Percentiles rank a stretch among this genome's conserved stretches.
Evolutionary conservation across 352 stramenopile species (phyloP).

Genomic region (Phytopythium delawarense): DNA sequence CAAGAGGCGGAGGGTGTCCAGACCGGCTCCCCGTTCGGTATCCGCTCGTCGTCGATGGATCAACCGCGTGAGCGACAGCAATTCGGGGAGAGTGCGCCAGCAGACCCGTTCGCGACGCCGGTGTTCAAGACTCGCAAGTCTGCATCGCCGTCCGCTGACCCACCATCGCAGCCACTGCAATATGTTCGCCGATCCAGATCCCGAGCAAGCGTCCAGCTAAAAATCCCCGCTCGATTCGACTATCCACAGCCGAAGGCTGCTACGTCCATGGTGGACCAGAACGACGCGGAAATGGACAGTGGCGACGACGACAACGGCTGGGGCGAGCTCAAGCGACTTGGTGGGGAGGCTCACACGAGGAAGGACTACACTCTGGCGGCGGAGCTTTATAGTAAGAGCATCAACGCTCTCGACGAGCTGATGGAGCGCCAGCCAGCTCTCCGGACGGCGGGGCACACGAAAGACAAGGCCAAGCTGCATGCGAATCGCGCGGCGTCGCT

Average conservation of each 20-base stretch:
- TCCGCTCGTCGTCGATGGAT: slow-evolving; percentile 8
- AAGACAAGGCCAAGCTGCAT: slow-evolving; percentile 80
- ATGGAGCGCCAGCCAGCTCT: slow-evolving; percentile 24
- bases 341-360: slow-evolving; percentile 39
- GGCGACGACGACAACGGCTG: slow-evolving; percentile 44
- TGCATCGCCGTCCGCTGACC: slow-evolving; percentile 1
- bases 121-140: slow-evolving; percentile 23
- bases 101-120: slow-evolving; percentile 44
- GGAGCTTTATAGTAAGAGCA: slow-evolving; percentile 53
- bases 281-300: slow-evolving; percentile 26
- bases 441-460: slow-evolving; percentile 34
- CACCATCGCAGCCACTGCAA: slow-evolving; percentile 1
- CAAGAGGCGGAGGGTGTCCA: slow-evolving; percentile 7
- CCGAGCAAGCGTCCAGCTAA: slow-evolving; percentile 4
- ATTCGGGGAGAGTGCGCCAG: slow-evolving; percentile 24
- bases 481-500: slow-evolving; percentile 71
- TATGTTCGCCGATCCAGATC: slow-evolving; percentile 9
- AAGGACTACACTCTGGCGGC: slow-evolving; percentile 45
- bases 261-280: neutral
- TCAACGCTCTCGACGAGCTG: slow-evolving; percentile 42
- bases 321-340: slow-evolving; percentile 58
- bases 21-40: slow-evolving; percentile 31
- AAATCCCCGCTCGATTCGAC: neutral
- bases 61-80: slow-evolving; percentile 16
- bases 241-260: neutral